These are phyloP conservation scores for Coniochaeta sp. DNA, from an alignment of 2,329 filamentous ascomycete species.

Conservation along the genomic window DNA sequence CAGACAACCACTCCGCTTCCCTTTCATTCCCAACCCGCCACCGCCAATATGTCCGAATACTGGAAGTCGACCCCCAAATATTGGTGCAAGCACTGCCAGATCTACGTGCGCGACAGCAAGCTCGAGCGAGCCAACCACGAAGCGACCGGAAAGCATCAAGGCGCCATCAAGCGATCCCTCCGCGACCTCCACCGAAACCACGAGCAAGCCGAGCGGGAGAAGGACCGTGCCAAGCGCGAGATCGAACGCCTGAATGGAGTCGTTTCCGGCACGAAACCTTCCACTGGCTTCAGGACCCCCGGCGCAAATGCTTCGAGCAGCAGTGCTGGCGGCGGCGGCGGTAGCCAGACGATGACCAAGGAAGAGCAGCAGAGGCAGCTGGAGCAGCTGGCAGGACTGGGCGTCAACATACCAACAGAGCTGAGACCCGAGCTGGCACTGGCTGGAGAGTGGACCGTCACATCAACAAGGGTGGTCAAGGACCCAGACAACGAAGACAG, in stretches of 20 bases:
- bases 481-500: constrained; percentile 25
- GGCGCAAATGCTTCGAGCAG: constrained; percentile 3
- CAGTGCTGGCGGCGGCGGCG: constrained; percentile 5
- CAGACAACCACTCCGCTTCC: background rate
- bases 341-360: constrained; percentile 37
- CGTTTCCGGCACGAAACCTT: constrained; percentile 40
- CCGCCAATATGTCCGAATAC: constrained; percentile 75
- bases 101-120: constrained; percentile 85
- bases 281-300: constrained; percentile 10
- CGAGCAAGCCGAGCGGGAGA: constrained; percentile 73
- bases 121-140: constrained; percentile 88
- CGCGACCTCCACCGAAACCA: constrained; percentile 81
- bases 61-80: constrained; percentile 98
- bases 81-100: constrained; percentile 96
- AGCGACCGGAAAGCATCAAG: constrained; percentile 76
- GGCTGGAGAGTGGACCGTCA: constrained; percentile 79
- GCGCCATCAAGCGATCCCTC: constrained; percentile 79
- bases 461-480: constrained; percentile 53
- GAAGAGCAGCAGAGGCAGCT: constrained; percentile 76
- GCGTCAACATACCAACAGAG: constrained; percentile 74
- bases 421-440: constrained; percentile 77
- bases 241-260: constrained; percentile 79
- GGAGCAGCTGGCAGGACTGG: constrained; percentile 80
- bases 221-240: constrained; percentile 75
- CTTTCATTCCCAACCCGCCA: background rate